phyloP scores from a whole-genome alignment of 2,329 filamentous ascomycete genomes.

The Delphinella strobiligena region DNA sequence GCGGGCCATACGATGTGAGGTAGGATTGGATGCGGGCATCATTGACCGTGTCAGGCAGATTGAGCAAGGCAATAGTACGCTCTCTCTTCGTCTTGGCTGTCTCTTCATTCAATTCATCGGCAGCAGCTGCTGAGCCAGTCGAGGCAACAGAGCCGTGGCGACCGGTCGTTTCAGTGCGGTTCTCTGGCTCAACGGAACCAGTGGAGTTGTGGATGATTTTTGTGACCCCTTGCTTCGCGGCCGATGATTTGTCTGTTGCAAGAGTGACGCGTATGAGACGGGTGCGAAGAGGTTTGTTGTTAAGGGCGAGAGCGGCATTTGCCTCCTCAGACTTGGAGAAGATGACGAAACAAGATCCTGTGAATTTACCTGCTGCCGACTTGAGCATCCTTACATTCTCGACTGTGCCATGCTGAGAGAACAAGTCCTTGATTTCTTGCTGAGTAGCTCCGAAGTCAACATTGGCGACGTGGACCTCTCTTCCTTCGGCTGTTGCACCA shows the following conservation, averaged over 20 bases:
- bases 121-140: constrained; percentile 13
- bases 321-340: constrained; percentile 47
- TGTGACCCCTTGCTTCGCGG: constrained; percentile 9
- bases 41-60: constrained; percentile 85
- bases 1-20: constrained; percentile 55
- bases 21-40: constrained; percentile 67
- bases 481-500: constrained; percentile 72
- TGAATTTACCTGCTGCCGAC: constrained; percentile 45
- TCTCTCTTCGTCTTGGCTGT: constrained; percentile 27
- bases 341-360: constrained; percentile 70
- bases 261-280: constrained; percentile 23
- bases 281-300: constrained; percentile 21
- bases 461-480: constrained; percentile 79
- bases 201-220: constrained; percentile 8
- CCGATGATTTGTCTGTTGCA: constrained; percentile 12
- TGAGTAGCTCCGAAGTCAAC: constrained; percentile 69
- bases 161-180: constrained; percentile 8
- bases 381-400: constrained; percentile 59
- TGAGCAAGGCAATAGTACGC: constrained; percentile 69
- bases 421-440: constrained; percentile 56
- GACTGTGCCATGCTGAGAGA: constrained; percentile 64
- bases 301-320: constrained; percentile 18
- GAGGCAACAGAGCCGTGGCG: constrained; percentile 19
- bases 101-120: constrained; percentile 9
- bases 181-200: not conserved